Base-by-base conservation (phyloP, 495 filamentous ascomycete genomes). In the Hyaloscypha hepaticicola region DNA sequence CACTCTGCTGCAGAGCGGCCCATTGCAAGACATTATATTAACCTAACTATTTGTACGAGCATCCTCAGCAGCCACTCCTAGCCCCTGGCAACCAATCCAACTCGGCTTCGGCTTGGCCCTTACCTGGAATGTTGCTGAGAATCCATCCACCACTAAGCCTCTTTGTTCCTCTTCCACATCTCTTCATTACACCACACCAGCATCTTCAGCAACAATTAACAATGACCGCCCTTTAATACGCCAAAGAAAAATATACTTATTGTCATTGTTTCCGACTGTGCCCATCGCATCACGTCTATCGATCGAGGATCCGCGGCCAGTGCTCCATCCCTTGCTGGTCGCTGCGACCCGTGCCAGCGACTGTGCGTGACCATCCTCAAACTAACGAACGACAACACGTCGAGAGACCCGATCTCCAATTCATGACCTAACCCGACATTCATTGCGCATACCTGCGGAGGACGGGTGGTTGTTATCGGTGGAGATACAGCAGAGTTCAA, bases 391-490 rank as follows among this genome's bases (percentile, higher is more conserved):
- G 45, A 19, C 45, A 31, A 38, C 63, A 26, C 63, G 24, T 65
- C 66, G 66, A 66, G 56, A 52, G 64, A 66, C 60, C 48, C 65
- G 61, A 61, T 66, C 61, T 55, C 31, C 57, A 61, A 41, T 67
- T 66, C 69, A 71, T 71, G 69, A 61, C 65, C 60, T 68, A 38
- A 55, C 22, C 22, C 60, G 29, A 31, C 57, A 26, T 28, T 24
- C 65, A 66, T 11, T 33, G 45, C 65, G 58, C 8, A 68, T 49
- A 59, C 55, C 60, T 58, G 65, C 50, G 65, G 69, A 66, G 62
- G 65, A 59, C 53, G 69, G 33, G 65, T 60, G 16, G 48, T 55
- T 49, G 65, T 48, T 26, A 52, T 49, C 4, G 14, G 22, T 45
- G 38, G 38, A 45, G 38, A 45, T 45, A 14, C 24, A 56, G 59